These are phyloP conservation scores for Thelephora ganbajun DNA, from an alignment of 768 basidiomycete genomes.

Conservation along the genomic window DNA sequence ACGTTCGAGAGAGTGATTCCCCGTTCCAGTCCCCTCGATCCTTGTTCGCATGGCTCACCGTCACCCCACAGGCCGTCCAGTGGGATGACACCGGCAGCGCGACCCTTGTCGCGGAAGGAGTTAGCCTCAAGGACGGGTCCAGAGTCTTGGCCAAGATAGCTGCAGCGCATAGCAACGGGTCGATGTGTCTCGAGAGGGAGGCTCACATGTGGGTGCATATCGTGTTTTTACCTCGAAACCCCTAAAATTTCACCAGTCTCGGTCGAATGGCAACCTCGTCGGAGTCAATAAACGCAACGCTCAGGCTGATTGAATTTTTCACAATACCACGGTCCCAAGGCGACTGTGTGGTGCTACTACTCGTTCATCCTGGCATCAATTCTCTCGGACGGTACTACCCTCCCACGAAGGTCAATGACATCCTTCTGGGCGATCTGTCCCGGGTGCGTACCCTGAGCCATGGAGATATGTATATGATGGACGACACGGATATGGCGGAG, in stretches of 20 bases:
- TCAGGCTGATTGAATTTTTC: conserved; percentile 51
- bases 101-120: conserved; percentile 56
- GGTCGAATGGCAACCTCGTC: conserved; percentile 32
- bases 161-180: conserved; percentile 56
- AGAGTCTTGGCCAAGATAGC: conserved; percentile 63
- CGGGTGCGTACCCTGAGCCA: conserved; percentile 27
- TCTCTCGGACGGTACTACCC: conserved; percentile 60
- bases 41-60: neutral
- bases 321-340: conserved; percentile 52
- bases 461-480: conserved; percentile 37
- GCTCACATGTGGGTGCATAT: conserved; percentile 45
- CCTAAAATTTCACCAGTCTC: conserved; percentile 23
- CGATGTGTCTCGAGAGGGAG: conserved; percentile 60
- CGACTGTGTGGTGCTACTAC: conserved; percentile 56
- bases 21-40: conserved; percentile 1
- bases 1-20: conserved; percentile 49
- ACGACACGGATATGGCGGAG: conserved; percentile 31
- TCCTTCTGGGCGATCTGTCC: conserved; percentile 43
- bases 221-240: neutral
- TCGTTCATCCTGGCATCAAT: conserved; percentile 59
- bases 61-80: conserved; percentile 31
- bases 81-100: conserved; percentile 68
- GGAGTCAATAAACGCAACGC: conserved; percentile 37
- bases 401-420: conserved; percentile 47
- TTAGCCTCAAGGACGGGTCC: conserved; percentile 54